Evolutionary conservation across 345 rosid species (phyloP), one percentile per base, ranked within the genome.

Genomic region (Viola odorata): DNA sequence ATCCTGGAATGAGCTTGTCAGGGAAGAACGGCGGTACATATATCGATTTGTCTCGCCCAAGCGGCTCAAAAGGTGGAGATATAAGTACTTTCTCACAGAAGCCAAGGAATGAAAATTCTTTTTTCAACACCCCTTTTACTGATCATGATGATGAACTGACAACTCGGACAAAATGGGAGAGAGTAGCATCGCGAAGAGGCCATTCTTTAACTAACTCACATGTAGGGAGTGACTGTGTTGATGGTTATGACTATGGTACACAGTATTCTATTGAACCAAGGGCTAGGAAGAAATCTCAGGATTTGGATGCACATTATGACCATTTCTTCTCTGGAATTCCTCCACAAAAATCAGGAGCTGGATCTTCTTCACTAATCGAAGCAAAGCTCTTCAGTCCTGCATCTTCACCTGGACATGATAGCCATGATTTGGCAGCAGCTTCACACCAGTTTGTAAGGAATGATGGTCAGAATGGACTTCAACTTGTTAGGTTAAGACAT

Each of bases 391-490:
- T 11, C 7, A 42, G 1, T 1, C 45, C 45, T 1, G 45, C 11
- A 42, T 42, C 45, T 42, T 0, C 8, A 1, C 0, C 2, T 42
- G 32, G 8, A 42, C 11, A 42, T 42, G 45, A 11, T 42, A 6
- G 45, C 7, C 45, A 54, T 37, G 40, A 38, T 5, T 54, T 54
- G 58, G 58, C 17, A 54, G 37, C 40, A 38, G 6, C 40, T 37
- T 39, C 54, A 60, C 41, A 15, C 37, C 53, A 48, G 17, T n/a
- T 47, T 37, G 50, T 42, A 37, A 48, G 37, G 45, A 14, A 14
- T 48, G 54, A 48, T 47, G 32, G 8, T 47, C 44, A 7, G 12
- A 60, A 48, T 37, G 64, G 54, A 10, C 10, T 49, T 60, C 54
- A 49, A 1, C 23, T 37, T 14, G 16, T 32, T 48, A 48, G 13